These are phyloP conservation scores for Malassezia sp. DNA, from an alignment of 1,284 basidiomycete genomes.

Conservation along the genomic window DNA sequence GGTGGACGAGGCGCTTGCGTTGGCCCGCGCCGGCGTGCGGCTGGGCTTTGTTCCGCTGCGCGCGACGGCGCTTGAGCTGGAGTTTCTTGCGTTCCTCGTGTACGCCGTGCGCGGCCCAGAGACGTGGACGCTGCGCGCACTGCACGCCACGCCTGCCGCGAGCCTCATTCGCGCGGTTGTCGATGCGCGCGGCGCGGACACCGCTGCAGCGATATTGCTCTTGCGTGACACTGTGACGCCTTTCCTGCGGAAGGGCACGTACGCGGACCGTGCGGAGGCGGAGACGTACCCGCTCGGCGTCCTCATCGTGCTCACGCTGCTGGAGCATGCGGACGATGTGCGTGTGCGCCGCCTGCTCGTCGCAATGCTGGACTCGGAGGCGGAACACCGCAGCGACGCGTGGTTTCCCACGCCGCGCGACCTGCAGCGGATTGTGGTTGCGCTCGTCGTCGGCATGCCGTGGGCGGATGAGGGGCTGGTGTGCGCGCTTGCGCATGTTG, in stretches of 20 bases:
- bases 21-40: conserved; percentile 11
- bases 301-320: neutral
- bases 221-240: conserved; percentile 6
- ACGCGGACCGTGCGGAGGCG: conserved; percentile 1
- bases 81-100: conserved; percentile 6
- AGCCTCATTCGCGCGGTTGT: conserved; percentile 3
- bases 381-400: too few species aligned
- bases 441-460: conserved; percentile 2
- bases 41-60: conserved; percentile 11
- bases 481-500: too few species aligned
- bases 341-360: too few species aligned
- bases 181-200: too few species aligned
- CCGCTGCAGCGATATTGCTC: too few species aligned
- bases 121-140: neutral
- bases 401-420: too few species aligned
- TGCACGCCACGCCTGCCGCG: conserved; percentile 2
- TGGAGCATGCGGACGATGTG: neutral
- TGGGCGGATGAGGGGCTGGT: too few species aligned
- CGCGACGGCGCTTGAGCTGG: conserved; percentile 7
- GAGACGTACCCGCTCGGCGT: neutral
- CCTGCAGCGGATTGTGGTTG: conserved; percentile 3
- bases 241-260: conserved; percentile 10
- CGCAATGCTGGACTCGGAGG: neutral
- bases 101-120: neutral
- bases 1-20: conserved; percentile 6